Conservation (phyloP, 768 basidiomycete genomes). For the Rossbeevera mucosa region DNA sequence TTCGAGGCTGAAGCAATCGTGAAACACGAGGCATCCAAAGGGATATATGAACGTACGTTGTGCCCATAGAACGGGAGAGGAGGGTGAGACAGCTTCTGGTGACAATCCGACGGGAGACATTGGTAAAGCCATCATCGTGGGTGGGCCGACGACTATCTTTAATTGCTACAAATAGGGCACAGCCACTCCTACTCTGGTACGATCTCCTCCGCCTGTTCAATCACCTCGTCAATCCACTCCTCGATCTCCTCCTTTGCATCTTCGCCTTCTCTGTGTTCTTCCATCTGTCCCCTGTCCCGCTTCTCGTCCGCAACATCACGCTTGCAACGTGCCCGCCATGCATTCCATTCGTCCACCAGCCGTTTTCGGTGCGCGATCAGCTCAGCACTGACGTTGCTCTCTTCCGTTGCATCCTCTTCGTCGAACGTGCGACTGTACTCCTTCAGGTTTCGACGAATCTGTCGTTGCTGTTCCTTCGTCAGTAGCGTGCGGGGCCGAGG, state of each 20-base stretch:
- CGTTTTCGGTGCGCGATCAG: conserved; percentile 85
- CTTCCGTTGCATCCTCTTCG: conserved; percentile 94
- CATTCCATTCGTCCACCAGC: conserved; percentile 98
- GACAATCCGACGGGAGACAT: conserved; percentile 30
- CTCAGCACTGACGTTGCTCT: conserved; percentile 92
- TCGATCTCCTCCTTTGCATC: conserved; percentile 84
- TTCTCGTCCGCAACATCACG: conserved; percentile 59
- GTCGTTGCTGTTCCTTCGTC: conserved; percentile 81
- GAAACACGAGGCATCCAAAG: conserved; percentile 1
- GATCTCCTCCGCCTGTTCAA: conserved; percentile 82
- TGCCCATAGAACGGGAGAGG: conserved; percentile 68
- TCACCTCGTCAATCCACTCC: conserved; percentile 90
- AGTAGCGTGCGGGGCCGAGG: conserved; percentile 89
- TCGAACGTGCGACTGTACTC: conserved; percentile 92
- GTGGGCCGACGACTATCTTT: background rate
- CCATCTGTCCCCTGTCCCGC: conserved; percentile 35
- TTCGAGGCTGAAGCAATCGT: conserved; percentile 59
- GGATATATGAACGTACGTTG: conserved; percentile 45
- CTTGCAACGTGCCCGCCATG: conserved; percentile 78
- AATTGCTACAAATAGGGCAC: conserved; percentile 4
- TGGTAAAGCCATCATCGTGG: conserved; percentile 12
- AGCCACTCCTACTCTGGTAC: conserved; percentile 28
- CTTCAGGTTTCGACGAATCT: conserved; percentile 81
- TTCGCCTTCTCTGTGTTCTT: conserved; percentile 37
- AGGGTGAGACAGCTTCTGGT: conserved; percentile 26